Base-by-base conservation (phyloP, 768 basidiomycete genomes). In the Macrolepiota albuminosa region DNA sequence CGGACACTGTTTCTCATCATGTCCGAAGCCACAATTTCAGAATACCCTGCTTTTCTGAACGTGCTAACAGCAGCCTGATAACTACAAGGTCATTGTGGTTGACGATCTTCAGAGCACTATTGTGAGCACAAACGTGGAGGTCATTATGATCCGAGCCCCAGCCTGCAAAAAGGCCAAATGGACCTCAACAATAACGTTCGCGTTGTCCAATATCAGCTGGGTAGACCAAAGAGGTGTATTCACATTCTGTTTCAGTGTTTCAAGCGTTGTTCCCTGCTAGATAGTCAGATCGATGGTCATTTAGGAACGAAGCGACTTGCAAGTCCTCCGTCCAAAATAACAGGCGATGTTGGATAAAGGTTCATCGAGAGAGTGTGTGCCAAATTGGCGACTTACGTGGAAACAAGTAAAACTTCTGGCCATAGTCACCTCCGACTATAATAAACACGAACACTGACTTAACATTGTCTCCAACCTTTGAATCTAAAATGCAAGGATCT, bases 191-290 rank as follows among this genome's bases (percentile, higher is more conserved):
- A 93, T 76, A 0, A 75, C 72, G 14, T 79, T 77, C 0, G 84
- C 82, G 42, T 85, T 74, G 34, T 83, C 76, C 14, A 76, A 70
- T 11, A 87, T 72, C 9, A 86, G 79, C 55, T 84, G 79, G 0
- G 86, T 83, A 14, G 90, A 92, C 91, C 91, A 93, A 26, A 93
- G 71, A 2, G 85, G 78, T 1, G 81, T 79, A 37, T 80, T 69
- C 1, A 83, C 75, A 48, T 84, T 58, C 42, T 75, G 69, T 66
- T 82, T 76, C 26, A 75, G 68, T 48, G 79, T 78, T 65, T 88
- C 85, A 21, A 89, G 73, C 0, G 80, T 83, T 7, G 84, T 83
- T 43, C 88, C 88, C 89, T 90, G 65, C 48, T 18, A 54, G 16
- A 14, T 21, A 18, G 39, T 60, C 29, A 60, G 59, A 56, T 37